Evolutionary conservation across 768 basidiomycete species (phyloP), one percentile per base, ranked within the genome.

Genomic region (Boletus rufocinnamomeus): DNA sequence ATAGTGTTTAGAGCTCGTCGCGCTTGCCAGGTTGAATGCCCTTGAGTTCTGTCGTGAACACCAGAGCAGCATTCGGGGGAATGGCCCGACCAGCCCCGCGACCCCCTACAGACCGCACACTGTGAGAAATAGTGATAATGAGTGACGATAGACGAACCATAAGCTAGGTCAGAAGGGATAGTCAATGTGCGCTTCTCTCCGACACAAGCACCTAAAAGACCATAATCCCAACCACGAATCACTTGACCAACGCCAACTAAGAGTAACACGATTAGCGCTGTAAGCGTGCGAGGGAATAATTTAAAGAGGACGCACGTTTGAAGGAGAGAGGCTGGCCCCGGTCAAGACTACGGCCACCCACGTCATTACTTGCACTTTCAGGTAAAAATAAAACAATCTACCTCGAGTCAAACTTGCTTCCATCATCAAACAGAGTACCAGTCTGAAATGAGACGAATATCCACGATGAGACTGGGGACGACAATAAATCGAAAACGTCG

Each of bases 401-500:
- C 83, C 92, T 94, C 10, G 93, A 95, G 74, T 98, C 95, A 66
- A 98, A 98, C 71, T 95, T 89, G 58, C 82, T 81, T 9, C 93
- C 93, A 51, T 80, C 85, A 11, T 81, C 74, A 64, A 86, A 86
- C 51, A 98, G 74, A 10, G 82, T 95, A 4, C 95, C 95, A 5
- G 91, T 95, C 63, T 60, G 50, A 38, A 52, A 47, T 14, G 49
- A 3, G 0, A 46, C 11, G 40, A 11, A 11, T 27, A 8, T 16
- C 10, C 17, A 37, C 16, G 45, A 51, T 56, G 46, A 50, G 27
- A 25, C n/a, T 13, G n/a, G 50, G 52, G n/a, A 35, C 50, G 27
- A 4, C 21, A 54, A 44, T 35, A 14, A 17, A 17, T 10, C 5
- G 5, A 21, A 27, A 30, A 37, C 3, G 34, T 32, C 14, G 32